Base-by-base conservation (phyloP, 2,329 filamentous ascomycete species). In the Paraphoma sp. region DNA sequence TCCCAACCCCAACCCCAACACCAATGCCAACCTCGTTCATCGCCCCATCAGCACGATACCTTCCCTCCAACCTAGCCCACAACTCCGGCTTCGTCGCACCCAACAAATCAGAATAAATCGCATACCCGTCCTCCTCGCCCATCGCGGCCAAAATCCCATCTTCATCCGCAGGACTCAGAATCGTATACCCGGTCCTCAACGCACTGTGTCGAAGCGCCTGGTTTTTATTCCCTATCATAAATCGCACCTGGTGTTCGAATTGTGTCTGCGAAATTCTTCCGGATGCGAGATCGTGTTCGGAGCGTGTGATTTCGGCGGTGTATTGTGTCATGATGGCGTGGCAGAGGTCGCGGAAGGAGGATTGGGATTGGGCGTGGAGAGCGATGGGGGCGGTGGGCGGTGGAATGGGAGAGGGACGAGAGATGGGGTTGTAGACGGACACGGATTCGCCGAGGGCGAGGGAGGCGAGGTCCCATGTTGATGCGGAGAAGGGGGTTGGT, bases 371-470 rank as follows among this genome's bases (percentile, higher is more conserved):
- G 14, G 9, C 33, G 10, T 6, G 33, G 10, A 36, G 3, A 14
- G 33, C 33, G 14, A 6, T 6, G 3, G 2, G 33, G 3, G 2
- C 33, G 33, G 23, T 23, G 23, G 3, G 23, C 3, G 23, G 2
- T 2, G 23, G 23, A 3, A 23, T 23, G 23, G 23, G 23, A 23
- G 2, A 5, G 2, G 23, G 23, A 23, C 23, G 23, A 5, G 23
- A 23, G 23, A 23, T 23, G 2, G 23, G 23, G 23, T 23, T 23
- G 23, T 23, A 23, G 23, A 23, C 23, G 23, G 23, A 23, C 3
- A 23, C 23, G 23, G 51, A 53, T 16, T 53, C 51, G 23, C 51
- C 51, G 5, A 48, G 16, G 9, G 31, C 29, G 3, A 53, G 51
- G n/a, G 51, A 53, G 28, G 48, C 23, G 12, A 53, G 36, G 8